Percentiles rank a stretch among this genome's conserved stretches.
These are phyloP conservation scores for Cutaneotrichosporon cavernicola DNA, from an alignment of 1,284 basidiomycete genomes.

Conservation along the genomic window DNA sequence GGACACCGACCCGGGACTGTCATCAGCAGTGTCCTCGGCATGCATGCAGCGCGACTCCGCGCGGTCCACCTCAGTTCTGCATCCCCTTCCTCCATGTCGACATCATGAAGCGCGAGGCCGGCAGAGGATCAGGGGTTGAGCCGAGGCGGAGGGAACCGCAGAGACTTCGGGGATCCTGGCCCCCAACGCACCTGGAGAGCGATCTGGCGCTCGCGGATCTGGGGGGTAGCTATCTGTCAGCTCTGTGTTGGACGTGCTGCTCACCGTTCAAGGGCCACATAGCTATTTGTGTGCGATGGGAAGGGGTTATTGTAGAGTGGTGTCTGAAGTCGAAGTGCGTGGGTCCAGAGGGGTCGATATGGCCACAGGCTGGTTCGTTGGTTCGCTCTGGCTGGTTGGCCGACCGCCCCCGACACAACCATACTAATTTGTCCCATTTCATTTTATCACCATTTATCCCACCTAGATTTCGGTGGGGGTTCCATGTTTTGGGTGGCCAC, in stretches of 20 bases:
- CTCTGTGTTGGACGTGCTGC: slow-evolving; percentile 6
- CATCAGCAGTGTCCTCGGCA: background rate
- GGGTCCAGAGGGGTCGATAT: background rate
- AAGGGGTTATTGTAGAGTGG: slow-evolving; percentile 11
- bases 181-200: slow-evolving; percentile 43
- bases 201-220: slow-evolving; percentile 48
- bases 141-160: background rate
- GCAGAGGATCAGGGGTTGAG: background rate
- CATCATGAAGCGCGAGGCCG: background rate
- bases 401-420: slow-evolving; percentile 3
- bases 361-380: slow-evolving; percentile 1
- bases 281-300: slow-evolving; percentile 25
- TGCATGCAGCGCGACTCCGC: background rate
- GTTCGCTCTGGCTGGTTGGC: slow-evolving; percentile 6
- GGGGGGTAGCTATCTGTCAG: slow-evolving; percentile 39
- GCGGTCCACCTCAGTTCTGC: background rate
- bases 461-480: background rate
- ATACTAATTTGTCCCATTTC: background rate
- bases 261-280: slow-evolving; percentile 48
- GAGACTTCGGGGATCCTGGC: background rate
- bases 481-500: slow-evolving; percentile 6
- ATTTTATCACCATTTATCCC: slow-evolving; percentile 22
- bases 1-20: slow-evolving; percentile 38
- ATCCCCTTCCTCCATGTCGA: background rate
- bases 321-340: slow-evolving; percentile 14